Conservation (phyloP, 768 basidiomycete genomes). For the Austroboletus festivus region DNA sequence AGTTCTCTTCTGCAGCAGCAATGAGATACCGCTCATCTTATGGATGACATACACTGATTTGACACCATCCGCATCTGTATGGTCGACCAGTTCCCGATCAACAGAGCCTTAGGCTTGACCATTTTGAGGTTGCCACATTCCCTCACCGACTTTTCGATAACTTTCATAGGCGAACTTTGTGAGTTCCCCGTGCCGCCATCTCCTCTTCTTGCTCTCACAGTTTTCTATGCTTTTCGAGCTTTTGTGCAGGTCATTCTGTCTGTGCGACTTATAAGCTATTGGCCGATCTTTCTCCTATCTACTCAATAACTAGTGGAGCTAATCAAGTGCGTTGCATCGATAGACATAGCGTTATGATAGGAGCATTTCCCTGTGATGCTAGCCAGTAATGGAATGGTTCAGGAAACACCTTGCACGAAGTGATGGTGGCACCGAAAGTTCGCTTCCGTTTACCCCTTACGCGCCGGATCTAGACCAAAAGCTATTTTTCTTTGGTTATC, state of each 20-base stretch:
- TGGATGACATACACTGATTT: not conserved
- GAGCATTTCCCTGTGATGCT: not conserved
- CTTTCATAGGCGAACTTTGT: slow-evolving; percentile 1
- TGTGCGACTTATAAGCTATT: slow-evolving; percentile 2
- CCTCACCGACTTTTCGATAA: not conserved
- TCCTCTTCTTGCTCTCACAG: slow-evolving; percentile 17
- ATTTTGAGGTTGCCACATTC: slow-evolving; percentile 11
- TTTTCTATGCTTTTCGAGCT: slow-evolving; percentile 3
- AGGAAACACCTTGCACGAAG: too few species aligned
- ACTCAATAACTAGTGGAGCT: not conserved
- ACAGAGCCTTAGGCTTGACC: slow-evolving; percentile 15
- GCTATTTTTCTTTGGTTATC: not conserved
- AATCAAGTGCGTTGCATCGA: not conserved
- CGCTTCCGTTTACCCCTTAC: not conserved
- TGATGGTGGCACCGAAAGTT: not conserved
- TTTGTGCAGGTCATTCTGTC: not conserved
- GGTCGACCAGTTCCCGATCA: slow-evolving; percentile 1
- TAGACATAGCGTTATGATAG: not conserved
- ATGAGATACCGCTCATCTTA: not conserved
- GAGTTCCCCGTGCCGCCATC: slow-evolving; percentile 11
- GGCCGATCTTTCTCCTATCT: not conserved
- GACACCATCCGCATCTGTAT: slow-evolving; percentile 1
- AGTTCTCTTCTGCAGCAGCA: not conserved
- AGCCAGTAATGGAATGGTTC: not conserved
- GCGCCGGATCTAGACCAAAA: not conserved